Evolutionary conservation across 1,139 yeast genomes (phyloP), one percentile per base, ranked within the genome.

Genomic region (Wickerhamomyces sp.): DNA sequence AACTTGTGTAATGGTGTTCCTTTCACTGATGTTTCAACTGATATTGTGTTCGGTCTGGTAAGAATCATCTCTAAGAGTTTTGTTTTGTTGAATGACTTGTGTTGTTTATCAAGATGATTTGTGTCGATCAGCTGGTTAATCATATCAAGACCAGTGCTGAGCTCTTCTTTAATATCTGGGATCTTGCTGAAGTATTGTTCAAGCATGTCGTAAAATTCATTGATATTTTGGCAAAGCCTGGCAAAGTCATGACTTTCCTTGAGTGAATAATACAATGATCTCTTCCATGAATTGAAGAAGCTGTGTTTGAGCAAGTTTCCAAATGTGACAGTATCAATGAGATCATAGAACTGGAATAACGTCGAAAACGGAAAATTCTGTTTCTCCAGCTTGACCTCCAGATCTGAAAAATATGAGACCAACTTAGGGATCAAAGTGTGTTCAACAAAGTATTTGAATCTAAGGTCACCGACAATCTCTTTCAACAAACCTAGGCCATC

Each of bases 401-500:
- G 31, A 5, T 47, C 33, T 7, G 46, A 40, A 23, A 61, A 32
- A 15, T 23, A 27, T 3, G 22, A 17, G 4, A 58, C 41, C n/a
- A 70, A 46, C n/a, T 55, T 50, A 0, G 70, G 65, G 2, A 66
- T 30, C 6, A 68, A 47, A 24, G 51, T 39, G 13, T 45, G 47
- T 2, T 42, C 43, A 8, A 61, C 36, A 33, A 53, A 44, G 10
- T 41, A 40, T 8, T 51, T 46, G 33, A 56, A 58, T 11, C 49
- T 51, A 2, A 45, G 44, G 7, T 51, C 52, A 3, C 68, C 70
- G 9, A 66, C 43, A 6, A 67, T 46, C 34, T 65, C 68, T 28
- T 52, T 56, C 57, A 73, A 64, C 8, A 61, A 47, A 6, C 45
- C 38, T 17, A 70, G 38, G 3, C 64, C 68, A 4, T 52, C 52